Conservation (phyloP, 1,284 basidiomycete species). For the Athelia psychrophila region DNA sequence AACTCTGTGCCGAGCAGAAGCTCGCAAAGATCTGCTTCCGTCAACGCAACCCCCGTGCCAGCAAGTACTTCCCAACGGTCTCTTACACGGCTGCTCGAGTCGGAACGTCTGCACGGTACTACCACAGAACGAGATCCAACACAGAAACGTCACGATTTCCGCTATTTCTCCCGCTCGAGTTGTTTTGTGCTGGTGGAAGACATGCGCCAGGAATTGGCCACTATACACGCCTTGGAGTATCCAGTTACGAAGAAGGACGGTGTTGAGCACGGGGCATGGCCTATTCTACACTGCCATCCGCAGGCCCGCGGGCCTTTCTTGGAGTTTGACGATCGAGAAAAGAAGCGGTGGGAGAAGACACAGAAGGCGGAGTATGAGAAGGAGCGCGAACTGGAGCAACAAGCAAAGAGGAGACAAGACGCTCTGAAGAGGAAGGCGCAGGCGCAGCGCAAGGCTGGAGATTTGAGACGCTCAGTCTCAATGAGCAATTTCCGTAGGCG, state of each 20-base stretch:
- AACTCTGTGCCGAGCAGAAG: slow-evolving; percentile 5
- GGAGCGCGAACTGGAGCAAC: slow-evolving; percentile 44
- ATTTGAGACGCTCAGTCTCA: slow-evolving; percentile 75
- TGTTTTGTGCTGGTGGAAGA: slow-evolving; percentile 93
- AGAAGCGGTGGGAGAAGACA: slow-evolving; percentile 56
- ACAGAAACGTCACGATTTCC: slow-evolving; percentile 84
- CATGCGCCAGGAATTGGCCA: slow-evolving; percentile 74
- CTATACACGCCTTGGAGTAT: slow-evolving; percentile 69
- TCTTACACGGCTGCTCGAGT: slow-evolving; percentile 73
- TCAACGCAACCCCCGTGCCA: slow-evolving; percentile 21
- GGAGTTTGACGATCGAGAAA: slow-evolving; percentile 70
- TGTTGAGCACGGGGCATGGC: slow-evolving; percentile 57
- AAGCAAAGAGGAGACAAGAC: slow-evolving; percentile 32
- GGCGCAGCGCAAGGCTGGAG: slow-evolving; percentile 42
- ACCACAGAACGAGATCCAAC: slow-evolving; percentile 90
- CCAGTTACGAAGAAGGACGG: slow-evolving; percentile 49
- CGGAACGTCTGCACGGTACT: slow-evolving; percentile 81
- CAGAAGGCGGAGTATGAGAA: slow-evolving; percentile 49
- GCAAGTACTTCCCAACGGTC: slow-evolving; percentile 31
- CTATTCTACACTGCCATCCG: slow-evolving; percentile 71
- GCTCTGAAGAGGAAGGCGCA: slow-evolving; percentile 42
- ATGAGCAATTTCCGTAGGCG: slow-evolving; percentile 72
- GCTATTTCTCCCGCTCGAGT: slow-evolving; percentile 81
- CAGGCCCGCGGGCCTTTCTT: slow-evolving; percentile 69
- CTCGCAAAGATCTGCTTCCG: slow-evolving; percentile 5